phyloP scores from a whole-genome alignment of 1,139 yeast genomes.

The Casaregolazyma suthepensis region DNA sequence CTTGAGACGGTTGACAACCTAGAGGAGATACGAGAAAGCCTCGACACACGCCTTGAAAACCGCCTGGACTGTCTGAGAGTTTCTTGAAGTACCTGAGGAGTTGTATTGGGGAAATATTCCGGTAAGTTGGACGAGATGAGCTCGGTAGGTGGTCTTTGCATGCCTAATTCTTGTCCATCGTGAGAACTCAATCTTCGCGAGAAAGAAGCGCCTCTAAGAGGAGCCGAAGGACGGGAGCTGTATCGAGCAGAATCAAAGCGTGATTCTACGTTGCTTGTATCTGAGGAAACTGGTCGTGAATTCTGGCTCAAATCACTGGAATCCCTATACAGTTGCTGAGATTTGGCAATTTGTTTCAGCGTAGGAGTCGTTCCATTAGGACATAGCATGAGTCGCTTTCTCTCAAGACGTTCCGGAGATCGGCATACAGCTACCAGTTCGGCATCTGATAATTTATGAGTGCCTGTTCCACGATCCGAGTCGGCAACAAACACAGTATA shows the following conservation, averaged over 20 bases:
- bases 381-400: slow-evolving; percentile 67
- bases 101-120: slow-evolving; percentile 87
- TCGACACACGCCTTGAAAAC: slow-evolving; percentile 58
- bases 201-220: not conserved
- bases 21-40: slow-evolving; percentile 27
- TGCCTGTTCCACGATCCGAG: slow-evolving; percentile 34
- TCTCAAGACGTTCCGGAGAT: slow-evolving; percentile 64
- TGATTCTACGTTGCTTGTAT: not conserved
- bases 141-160: slow-evolving; percentile 87
- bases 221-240: not conserved
- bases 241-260: not conserved
- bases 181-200: not conserved
- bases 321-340: slow-evolving; percentile 37
- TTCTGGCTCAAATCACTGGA: slow-evolving; percentile 4
- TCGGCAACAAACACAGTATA: slow-evolving; percentile 47
- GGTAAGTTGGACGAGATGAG: slow-evolving; percentile 83
- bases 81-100: slow-evolving; percentile 62
- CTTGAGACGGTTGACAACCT: slow-evolving; percentile 31
- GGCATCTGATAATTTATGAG: slow-evolving; percentile 59
- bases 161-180: slow-evolving; percentile 4
- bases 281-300: not conserved
- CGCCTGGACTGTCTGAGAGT: slow-evolving; percentile 81
- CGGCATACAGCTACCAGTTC: slow-evolving; percentile 81
- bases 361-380: slow-evolving; percentile 60
- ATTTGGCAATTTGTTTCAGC: slow-evolving; percentile 58